phyloP scores from a whole-genome alignment of 2,329 filamentous ascomycete genomes.

The Penicillium sp. region DNA sequence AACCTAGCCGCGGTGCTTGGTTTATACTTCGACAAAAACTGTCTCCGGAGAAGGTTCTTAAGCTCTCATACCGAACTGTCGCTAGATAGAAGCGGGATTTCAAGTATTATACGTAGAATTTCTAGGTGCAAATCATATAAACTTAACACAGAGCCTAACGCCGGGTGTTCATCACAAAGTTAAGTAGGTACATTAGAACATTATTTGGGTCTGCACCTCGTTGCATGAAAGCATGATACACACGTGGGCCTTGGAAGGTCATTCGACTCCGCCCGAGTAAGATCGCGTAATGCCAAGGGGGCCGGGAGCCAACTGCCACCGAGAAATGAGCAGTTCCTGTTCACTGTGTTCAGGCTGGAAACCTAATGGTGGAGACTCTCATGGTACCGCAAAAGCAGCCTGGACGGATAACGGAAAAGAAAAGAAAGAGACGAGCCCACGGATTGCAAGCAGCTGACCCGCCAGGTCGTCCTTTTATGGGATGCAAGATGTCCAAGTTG shows the following conservation, averaged over 20 bases:
- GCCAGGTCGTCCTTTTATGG: neutral
- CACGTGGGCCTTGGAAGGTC: neutral
- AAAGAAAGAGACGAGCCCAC: neutral
- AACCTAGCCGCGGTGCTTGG: too few species aligned
- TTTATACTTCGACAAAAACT: too few species aligned
- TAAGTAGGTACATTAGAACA: slow-evolving; percentile 17
- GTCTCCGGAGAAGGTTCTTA: neutral
- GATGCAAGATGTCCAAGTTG: neutral
- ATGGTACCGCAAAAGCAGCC: neutral
- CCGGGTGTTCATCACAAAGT: slow-evolving; percentile 10
- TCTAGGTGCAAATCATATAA: neutral
- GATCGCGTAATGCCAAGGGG: neutral
- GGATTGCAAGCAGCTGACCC: neutral
- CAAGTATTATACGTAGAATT: neutral
- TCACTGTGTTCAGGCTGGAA: neutral
- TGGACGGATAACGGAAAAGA: neutral
- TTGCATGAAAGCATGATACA: neutral
- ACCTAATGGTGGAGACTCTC: neutral
- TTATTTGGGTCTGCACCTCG: neutral
- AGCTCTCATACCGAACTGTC: neutral
- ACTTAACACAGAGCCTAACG: neutral
- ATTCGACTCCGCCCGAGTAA: neutral
- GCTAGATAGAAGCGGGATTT: neutral
- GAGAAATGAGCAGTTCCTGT: neutral
- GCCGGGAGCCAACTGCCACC: neutral